Evolutionary conservation across 192 early-diverging fungal genomes (phyloP), one percentile per base, ranked within the genome.

Genomic region (Thoreauomyces humboldtii): DNA sequence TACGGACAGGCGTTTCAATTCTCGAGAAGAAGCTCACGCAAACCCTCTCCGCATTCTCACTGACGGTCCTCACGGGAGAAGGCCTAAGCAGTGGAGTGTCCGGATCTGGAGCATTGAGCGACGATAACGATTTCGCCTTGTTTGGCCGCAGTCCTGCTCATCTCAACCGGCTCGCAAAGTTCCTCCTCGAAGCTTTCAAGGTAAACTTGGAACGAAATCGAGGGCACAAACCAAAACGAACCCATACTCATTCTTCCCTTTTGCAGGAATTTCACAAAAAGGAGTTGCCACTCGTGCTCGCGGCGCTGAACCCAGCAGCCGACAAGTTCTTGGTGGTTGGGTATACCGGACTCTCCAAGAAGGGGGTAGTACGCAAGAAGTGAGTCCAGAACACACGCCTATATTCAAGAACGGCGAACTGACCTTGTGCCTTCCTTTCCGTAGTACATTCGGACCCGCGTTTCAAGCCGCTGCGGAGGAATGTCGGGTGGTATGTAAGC

Each of bases 21-120:
- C 82, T 98, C 24, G 91, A 93, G 43, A 89, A 92, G 48, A 81
- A 87, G 64, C 76, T 80, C 0, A 84, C 91, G 24, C 89, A 89
- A 64, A 87, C 87, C 0, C 72, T 94, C 7, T 80, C 79, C 21
- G 78, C 74, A 0, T 94, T 93, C 61, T 87, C 91, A 7, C 74
- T 93, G 25, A 86, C 88, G 19, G 81, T 90, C 6, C 63, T 65
- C 6, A 65, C 51, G 7, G 63, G 63, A 32, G 63, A 57, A 65
- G 63, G 50, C 15, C 29, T 63, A 12, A 57, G 71, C 27, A 27
- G 33, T 11, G 54, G 31, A 12, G 46, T 63, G 32, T n/a, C 7
- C 34, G 46, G 28, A 2, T 33, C 57, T 5, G 69, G 69, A 15
- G 65, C 51, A 1, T 31, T 68, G 31, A 72, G 33, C 17, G 73